Base-by-base conservation (phyloP, 2,329 filamentous ascomycete genomes). In the Emmonsia crescens region DNA sequence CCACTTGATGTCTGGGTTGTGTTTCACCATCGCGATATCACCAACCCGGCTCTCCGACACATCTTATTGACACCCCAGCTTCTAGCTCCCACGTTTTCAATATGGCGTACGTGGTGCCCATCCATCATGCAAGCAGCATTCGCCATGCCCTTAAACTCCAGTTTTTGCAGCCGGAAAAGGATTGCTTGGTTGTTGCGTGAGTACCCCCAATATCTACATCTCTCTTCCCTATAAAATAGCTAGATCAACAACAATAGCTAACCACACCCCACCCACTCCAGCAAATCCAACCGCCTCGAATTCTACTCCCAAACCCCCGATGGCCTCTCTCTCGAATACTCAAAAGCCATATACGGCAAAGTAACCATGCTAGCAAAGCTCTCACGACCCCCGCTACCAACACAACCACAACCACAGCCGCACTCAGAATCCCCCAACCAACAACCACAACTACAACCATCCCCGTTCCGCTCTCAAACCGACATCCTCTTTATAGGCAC, bases 41-140 rank as follows among this genome's bases (percentile, higher is more conserved):
- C 19, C 12, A 3, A 3, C 57, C 27, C n/a, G 21, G 5, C 31
- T 19, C 38, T 24, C 60, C 21, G 19, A 51, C n/a, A 56, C 38
- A 2, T 55, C 57, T 14, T 16, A 46, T 57, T 8, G 40, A 12
- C 36, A 19, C 57, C n/a, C 49, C 36, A 57, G 42, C 29, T 49
- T 33, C 21, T 31, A 24, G 54, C 31, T 31, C 29, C 24, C n/a
- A 42, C 33, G 19, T 51, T 19, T 57, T n/a, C 51, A 71, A 46
- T 63, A 99, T 99, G 94, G 89, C 94, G 59, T 99, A 97, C 75
- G 80, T 99, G 70, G 91, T 91, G 64, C 92, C 94, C 46, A 94
- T 99, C 62, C 94, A 99, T 75, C 84, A 87, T 69, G 89, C 94
- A 29, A 96, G 90, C 74, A 96, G 91, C 78, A 86, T 96, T 66